A percentile compares a stretch with the other conserved stretches of the same genome.
phyloP scores from a whole-genome alignment of 768 basidiomycete species.

The Punctularia strigosozonata region DNA sequence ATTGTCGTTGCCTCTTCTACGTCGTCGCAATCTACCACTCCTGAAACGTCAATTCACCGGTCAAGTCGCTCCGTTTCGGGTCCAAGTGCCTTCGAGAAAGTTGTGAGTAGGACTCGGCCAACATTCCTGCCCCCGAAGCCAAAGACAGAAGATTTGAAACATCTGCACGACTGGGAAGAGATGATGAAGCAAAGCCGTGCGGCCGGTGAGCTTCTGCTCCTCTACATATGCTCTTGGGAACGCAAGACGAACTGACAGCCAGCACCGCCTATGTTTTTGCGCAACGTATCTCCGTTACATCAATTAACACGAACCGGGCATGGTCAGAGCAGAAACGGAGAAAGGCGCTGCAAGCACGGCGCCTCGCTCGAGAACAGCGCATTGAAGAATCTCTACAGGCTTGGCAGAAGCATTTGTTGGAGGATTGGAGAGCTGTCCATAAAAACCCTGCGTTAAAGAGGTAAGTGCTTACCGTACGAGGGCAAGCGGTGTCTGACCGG shows the following conservation, averaged over 20 bases:
- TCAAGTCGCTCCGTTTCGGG: slow-evolving; percentile 39
- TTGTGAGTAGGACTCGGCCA: slow-evolving; percentile 78
- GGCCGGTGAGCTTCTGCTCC: slow-evolving; percentile 38
- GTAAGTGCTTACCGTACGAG: too few species aligned
- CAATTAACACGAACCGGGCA: not conserved
- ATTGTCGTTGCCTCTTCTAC: slow-evolving; percentile 7
- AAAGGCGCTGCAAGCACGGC: slow-evolving; percentile 49
- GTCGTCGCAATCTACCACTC: slow-evolving; percentile 9
- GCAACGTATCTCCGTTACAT: not conserved
- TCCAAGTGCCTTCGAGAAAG: slow-evolving; percentile 65
- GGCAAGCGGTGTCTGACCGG: too few species aligned
- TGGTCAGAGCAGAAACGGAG: slow-evolving; percentile 57
- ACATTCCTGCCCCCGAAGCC: slow-evolving; percentile 76
- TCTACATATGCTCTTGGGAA: slow-evolving; percentile 4
- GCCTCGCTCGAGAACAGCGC: slow-evolving; percentile 48
- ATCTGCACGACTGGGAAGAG: slow-evolving; percentile 73
- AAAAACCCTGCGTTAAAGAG: slow-evolving; percentile 52
- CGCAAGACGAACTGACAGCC: not conserved
- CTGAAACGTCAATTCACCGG: slow-evolving; percentile 25
- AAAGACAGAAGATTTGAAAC: slow-evolving; percentile 67
- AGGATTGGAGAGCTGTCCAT: slow-evolving; percentile 72
- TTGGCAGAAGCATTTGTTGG: slow-evolving; percentile 74
- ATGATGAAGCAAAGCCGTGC: slow-evolving; percentile 80
- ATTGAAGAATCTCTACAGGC: slow-evolving; percentile 58
- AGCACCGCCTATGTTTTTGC: not conserved